Evolutionary conservation across 202 grass and related monocot species (phyloP).

Genomic region (Zizania palustris): DNA sequence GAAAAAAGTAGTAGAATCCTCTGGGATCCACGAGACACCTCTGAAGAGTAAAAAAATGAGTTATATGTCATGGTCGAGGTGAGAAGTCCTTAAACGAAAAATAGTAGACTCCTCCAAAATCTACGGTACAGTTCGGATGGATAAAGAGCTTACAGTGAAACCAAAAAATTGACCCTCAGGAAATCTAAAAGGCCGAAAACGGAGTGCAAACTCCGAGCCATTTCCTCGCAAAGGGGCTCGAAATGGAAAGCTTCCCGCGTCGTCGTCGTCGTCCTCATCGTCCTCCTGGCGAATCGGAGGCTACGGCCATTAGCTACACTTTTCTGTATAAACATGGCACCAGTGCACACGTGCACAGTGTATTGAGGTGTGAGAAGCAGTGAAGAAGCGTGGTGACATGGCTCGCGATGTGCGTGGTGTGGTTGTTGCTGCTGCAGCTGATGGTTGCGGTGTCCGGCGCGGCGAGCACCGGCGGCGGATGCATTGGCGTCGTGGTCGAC

Average conservation of each 20-base stretch:
- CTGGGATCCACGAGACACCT: too few species aligned
- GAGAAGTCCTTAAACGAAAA: too few species aligned
- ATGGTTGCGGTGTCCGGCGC: background rate
- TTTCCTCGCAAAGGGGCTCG: background rate
- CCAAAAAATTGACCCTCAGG: too few species aligned
- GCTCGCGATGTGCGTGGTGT: background rate
- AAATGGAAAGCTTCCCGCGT: background rate
- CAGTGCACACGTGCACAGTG: background rate
- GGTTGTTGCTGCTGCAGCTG: background rate
- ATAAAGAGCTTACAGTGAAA: too few species aligned
- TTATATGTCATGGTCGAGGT: too few species aligned
- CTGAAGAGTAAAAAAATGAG: too few species aligned
- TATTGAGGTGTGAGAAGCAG: background rate
- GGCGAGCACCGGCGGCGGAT: background rate
- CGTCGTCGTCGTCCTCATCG: too few species aligned
- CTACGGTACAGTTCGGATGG: too few species aligned
- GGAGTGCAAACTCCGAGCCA: background rate
- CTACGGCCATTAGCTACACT: background rate
- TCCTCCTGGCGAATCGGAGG: background rate
- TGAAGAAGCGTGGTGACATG: background rate
- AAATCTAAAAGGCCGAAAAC: too few species aligned
- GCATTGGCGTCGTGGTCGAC: conserved; percentile 8
- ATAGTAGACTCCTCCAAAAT: too few species aligned
- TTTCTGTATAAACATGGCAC: background rate
- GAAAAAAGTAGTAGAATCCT: too few species aligned